phyloP scores from a whole-genome alignment of 78 protist species.

The Speleostelium caveatum region DNA sequence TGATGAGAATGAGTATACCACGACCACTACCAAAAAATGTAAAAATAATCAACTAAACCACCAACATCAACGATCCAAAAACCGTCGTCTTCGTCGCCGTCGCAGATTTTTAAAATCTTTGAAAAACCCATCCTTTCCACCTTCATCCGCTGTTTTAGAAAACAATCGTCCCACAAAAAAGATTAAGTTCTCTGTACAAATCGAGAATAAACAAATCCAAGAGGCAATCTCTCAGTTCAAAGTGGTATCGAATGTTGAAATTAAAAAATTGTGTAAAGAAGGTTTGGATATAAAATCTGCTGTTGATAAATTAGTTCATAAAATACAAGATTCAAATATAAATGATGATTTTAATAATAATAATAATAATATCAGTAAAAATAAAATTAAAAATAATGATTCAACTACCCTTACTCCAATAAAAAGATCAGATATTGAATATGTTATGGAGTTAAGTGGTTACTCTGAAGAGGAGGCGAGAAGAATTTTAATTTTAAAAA shows the following conservation, averaged over 20 bases:
- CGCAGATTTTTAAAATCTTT: background rate
- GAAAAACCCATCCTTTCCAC: background rate
- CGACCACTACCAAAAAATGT: background rate
- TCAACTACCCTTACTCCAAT: background rate
- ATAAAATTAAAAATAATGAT: background rate
- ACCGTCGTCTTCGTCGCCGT: background rate
- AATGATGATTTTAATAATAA: background rate
- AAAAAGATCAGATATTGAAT: background rate
- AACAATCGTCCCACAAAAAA: background rate
- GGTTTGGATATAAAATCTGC: constrained; percentile 42
- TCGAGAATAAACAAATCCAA: constrained; percentile 1
- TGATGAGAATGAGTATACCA: no score
- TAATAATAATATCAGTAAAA: background rate
- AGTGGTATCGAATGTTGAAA: constrained; percentile 6
- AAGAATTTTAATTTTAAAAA: constrained; percentile 14
- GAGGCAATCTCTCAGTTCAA: constrained; percentile 38
- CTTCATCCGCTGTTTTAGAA: background rate
- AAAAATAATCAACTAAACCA: background rate
- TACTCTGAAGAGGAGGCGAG: constrained; percentile 30
- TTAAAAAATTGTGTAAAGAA: background rate
- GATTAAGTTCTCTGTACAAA: constrained; percentile 17
- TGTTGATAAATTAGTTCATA: constrained; percentile 24
- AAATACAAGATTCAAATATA: constrained; percentile 5
- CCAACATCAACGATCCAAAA: background rate
- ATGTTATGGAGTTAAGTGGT: constrained; percentile 1